Evolutionary conservation across 306 rosid species (phyloP), one percentile per base, ranked within the genome.

Genomic region (Nissolia schottii): DNA sequence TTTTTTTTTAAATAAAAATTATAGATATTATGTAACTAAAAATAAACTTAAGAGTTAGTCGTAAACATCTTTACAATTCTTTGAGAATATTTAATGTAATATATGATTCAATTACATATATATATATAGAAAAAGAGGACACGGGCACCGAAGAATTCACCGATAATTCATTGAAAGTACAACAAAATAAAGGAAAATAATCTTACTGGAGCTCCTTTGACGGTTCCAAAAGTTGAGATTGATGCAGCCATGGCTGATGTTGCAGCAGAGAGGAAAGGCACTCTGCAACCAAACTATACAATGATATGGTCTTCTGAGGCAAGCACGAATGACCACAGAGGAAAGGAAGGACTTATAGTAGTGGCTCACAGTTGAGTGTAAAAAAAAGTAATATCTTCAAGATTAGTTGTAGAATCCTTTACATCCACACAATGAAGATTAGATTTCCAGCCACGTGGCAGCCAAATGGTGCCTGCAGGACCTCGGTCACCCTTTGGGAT

Each of bases 401-500:
- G 89, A 79, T 78, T 66, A 61, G 84, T 37, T 69, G 64, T 5
- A 31, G 64, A 79, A 31, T 64, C 64, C 55, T 6, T 83, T 59
- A 70, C 75, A 51, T 80, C 97, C 99, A 94, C 96, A 88, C 77
- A 86, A 31, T 86, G 67, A 76, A 54, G 99, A 94, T 94, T 82
- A 65, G 70, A 73, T 22, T 71, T 64, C 13, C 0, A 56, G 77
- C 80, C 90, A 91, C 92, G 88, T 89, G 99, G 87, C 86, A 70
- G 23, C 12, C 20, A 24, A 10, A 71, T 35, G 67, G 15, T 62
- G 86, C 45, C 28, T 54, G 80, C 3, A 57, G 55, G 29, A 48
- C 64, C 18, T 32, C 13, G 32, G 48, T 63, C 67, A 67, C 60
- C 68, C 54, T 45, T 23, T 75, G 70, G 77, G 92, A 81, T 65